These are phyloP conservation scores for Penicillium silybi DNA, from an alignment of 495 filamentous ascomycete genomes.

Conservation along the genomic window DNA sequence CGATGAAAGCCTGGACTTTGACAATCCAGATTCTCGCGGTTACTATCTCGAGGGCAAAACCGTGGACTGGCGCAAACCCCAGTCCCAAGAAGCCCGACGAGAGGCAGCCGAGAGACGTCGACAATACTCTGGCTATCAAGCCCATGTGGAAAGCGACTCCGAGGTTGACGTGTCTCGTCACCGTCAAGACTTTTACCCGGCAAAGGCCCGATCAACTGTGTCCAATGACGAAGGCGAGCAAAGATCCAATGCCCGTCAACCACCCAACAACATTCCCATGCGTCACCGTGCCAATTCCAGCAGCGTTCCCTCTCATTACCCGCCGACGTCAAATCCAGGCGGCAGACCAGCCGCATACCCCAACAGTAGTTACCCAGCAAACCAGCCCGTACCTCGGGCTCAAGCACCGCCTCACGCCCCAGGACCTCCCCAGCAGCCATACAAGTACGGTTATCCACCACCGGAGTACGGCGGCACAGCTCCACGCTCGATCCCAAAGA, in stretches of 20 bases:
- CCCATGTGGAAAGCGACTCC: constrained; percentile 38
- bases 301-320: constrained; percentile 15
- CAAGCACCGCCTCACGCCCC: constrained; percentile 5
- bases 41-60: constrained; percentile 37
- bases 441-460: constrained; percentile 5
- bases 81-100: constrained; percentile 28
- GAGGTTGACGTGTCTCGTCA: constrained; percentile 21
- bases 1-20: constrained; percentile 23
- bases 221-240: constrained; percentile 23
- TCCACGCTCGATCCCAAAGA: constrained; percentile 17
- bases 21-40: constrained; percentile 23
- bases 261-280: constrained; percentile 9
- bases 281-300: constrained; percentile 9
- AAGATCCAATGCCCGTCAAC: constrained; percentile 12
- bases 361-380: constrained; percentile 14
- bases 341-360: constrained; percentile 8
- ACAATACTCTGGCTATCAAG: constrained; percentile 32
- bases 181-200: background rate
- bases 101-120: constrained; percentile 22
- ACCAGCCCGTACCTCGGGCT: constrained; percentile 8
- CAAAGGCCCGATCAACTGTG: constrained; percentile 2
- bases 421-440: constrained; percentile 8
- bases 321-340: constrained; percentile 2
- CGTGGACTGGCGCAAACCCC: constrained; percentile 30
- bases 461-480: constrained; percentile 5